Conservation (phyloP, 1,139 yeast species). For the Blastobotrys apis region DNA sequence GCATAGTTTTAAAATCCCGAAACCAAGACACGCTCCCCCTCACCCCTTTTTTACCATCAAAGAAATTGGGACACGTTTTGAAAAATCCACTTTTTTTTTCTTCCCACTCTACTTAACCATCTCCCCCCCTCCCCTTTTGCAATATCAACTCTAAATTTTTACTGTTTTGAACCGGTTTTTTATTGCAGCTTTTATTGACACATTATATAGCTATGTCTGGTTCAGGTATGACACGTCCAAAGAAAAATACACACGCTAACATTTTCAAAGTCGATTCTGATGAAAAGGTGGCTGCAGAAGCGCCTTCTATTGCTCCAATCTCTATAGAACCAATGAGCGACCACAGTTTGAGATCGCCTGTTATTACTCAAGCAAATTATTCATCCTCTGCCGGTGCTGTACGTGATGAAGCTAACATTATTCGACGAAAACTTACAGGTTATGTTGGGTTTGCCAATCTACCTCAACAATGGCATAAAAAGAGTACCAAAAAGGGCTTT, state of each 20-base stretch:
- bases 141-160: no score
- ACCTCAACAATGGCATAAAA: constrained; percentile 99
- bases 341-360: constrained; percentile 22
- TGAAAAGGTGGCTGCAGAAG: constrained; percentile 19
- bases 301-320: constrained; percentile 28
- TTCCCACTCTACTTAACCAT: no score
- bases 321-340: constrained; percentile 24
- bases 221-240: constrained; percentile 5
- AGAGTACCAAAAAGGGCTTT: constrained; percentile 92
- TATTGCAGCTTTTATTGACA: background rate
- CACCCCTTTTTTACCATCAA: no score
- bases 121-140: no score
- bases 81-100: no score
- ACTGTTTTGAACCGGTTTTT: background rate
- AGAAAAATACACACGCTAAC: background rate
- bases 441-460: constrained; percentile 97
- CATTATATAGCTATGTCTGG: constrained; percentile 7
- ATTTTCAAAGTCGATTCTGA: constrained; percentile 7
- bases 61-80: no score
- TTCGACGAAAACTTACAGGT: constrained; percentile 80
- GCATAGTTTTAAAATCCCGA: no score
- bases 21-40: no score
- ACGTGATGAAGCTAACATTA: constrained; percentile 40
- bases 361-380: constrained; percentile 19
- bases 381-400: constrained; percentile 9